Conservation (phyloP, 768 basidiomycete species). For the Mrakia frigida region DNA sequence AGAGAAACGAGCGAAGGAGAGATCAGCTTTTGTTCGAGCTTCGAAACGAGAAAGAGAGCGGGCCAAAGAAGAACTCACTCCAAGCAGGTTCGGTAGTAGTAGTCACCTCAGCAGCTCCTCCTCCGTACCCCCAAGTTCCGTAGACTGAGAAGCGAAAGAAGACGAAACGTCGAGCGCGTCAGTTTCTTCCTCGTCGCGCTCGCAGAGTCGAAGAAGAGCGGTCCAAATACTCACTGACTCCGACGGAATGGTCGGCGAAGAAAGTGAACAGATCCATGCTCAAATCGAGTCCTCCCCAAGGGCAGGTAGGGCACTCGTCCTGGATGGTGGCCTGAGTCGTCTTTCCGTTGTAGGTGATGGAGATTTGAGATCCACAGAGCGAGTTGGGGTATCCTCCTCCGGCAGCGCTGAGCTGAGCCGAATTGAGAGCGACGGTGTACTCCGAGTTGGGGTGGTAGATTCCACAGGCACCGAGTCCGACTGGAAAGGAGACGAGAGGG, state of each 20-base stretch:
- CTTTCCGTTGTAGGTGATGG: slow-evolving; percentile 29
- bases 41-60: neutral
- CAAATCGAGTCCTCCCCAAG: slow-evolving; percentile 29
- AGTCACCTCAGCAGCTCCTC: neutral
- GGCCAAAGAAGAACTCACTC: neutral
- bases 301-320: slow-evolving; percentile 29
- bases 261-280: slow-evolving; percentile 8
- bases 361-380: slow-evolving; percentile 23
- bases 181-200: neutral
- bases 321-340: slow-evolving; percentile 23
- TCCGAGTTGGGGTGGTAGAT: slow-evolving; percentile 17
- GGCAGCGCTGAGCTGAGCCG: slow-evolving; percentile 23
- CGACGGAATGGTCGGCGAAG: slow-evolving; percentile 17
- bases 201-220: too few relatives aligned
- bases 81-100: slow-evolving; percentile 22
- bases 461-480: slow-evolving; percentile 24
- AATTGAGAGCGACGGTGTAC: slow-evolving; percentile 33
- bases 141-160: slow-evolving; percentile 13
- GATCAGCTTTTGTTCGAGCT: neutral
- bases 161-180: neutral
- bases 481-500: neutral
- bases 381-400: slow-evolving; percentile 26
- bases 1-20: neutral
- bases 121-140: slow-evolving; percentile 30
- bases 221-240: slow-evolving; percentile 30